Percentiles rank a stretch among this genome's conserved stretches.
Evolutionary conservation across 768 basidiomycete species (phyloP).

Genomic region (Ramaria rubella): DNA sequence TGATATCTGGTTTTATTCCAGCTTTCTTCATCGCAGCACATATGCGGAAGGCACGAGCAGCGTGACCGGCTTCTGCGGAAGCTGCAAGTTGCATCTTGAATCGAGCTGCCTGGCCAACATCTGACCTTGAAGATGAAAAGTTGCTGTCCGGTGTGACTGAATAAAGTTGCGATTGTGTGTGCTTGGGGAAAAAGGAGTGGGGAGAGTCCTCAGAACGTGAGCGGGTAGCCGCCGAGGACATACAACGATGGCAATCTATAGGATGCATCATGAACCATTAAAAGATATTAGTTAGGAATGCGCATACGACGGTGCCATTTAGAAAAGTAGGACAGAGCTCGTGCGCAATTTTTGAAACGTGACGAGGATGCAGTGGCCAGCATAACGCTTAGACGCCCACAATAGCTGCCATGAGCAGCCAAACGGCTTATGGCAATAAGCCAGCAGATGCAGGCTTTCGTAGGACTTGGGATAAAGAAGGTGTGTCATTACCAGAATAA

Average conservation of each 20-base stretch:
- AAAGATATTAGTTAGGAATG: neutral
- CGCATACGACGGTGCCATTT: neutral
- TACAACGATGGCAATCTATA: neutral
- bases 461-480: constrained; percentile 94
- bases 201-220: neutral
- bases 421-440: constrained; percentile 19
- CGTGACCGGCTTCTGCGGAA: neutral
- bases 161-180: neutral
- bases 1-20: constrained; percentile 44
- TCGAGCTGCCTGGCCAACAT: neutral
- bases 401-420: neutral
- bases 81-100: neutral
- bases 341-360: neutral
- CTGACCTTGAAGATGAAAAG: neutral
- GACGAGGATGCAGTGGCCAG: neutral
- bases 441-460: constrained; percentile 67
- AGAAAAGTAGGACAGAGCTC: neutral
- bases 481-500: constrained; percentile 16
- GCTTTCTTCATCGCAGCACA: constrained; percentile 53
- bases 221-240: neutral
- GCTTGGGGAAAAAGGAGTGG: neutral
- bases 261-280: neutral
- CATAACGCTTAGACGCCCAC: neutral
- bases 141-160: neutral
- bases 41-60: constrained; percentile 32